Evolutionary conservation across 768 basidiomycete species (phyloP), one percentile per base, ranked within the genome.

Genomic region (Hirschioporus abietinus): DNA sequence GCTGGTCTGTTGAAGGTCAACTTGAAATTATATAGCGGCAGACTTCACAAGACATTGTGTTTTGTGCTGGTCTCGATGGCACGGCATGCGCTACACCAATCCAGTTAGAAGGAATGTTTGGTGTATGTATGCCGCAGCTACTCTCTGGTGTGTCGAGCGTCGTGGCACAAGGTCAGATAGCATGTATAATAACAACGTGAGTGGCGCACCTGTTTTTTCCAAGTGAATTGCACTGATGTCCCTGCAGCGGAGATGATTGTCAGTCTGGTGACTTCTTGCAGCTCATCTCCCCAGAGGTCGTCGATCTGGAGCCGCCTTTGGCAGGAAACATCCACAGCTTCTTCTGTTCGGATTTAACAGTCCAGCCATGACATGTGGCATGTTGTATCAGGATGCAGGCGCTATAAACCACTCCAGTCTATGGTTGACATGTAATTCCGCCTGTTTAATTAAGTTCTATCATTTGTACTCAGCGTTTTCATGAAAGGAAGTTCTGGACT

Each of bases 221-320:
- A 52, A 15, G 2, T 12, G 42, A 3, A 5, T 5, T 5, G 0
- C 63, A 20, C 26, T 66, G 64, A 59, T 63, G 34, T 26, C 36
- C 34, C 34, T 63, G 1, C 27, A 57, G 52, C 42, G 62, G 60
- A 63, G 34, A 26, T 63, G 61, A 35, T 27, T 42, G 1, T n/a
- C 65, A 58, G 27, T 67, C 66, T 26, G 60, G 20, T 7, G 59
- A 23, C 17, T 59, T 30, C 58, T 67, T 66, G 26, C 65, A 64
- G 23, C 57, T 62, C 1, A n/a, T 7, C 20, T 63, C 7, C 36
- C 58, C 15, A 23, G 66, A 35, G 35, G n/a, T 34, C 26, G 35
- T 17, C 15, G 18, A 66, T 26, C 8, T 66, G 12, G 42, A 52
- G 42, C 42, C 42, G 20, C 42, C 42, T 3, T 20, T 52, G 20